phyloP scores from a whole-genome alignment of 176 grass and related monocot species.

The Bolboschoenus planiculmis region DNA sequence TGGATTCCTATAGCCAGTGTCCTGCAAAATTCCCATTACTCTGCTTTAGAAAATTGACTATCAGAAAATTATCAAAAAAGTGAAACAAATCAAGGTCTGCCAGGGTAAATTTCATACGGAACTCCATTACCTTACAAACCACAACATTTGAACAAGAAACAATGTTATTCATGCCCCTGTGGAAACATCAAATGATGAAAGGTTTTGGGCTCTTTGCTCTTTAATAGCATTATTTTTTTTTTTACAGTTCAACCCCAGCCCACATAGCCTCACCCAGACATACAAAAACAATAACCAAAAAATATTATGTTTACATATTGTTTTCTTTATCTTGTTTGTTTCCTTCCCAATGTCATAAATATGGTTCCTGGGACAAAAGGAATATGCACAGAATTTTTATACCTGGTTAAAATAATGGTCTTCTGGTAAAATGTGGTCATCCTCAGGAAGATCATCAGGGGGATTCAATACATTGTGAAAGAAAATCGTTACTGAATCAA shows the following conservation, averaged over 20 bases:
- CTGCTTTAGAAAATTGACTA: conserved; percentile 2
- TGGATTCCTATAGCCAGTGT: conserved; percentile 40
- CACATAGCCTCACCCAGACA: neutral
- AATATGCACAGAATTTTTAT: neutral
- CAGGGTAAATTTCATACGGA: neutral
- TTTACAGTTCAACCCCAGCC: neutral
- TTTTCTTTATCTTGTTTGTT: neutral
- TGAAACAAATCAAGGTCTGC: neutral
- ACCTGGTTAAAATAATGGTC: conserved; percentile 46
- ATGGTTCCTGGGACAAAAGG: neutral
- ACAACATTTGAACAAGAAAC: neutral
- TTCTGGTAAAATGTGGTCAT: conserved; percentile 26
- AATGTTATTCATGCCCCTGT: neutral
- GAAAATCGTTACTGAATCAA: conserved; percentile 99
- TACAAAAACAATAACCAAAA: neutral
- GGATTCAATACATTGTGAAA: conserved; percentile 95
- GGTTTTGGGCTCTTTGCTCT: neutral
- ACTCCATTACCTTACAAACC: neutral
- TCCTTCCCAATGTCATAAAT: neutral
- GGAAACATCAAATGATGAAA: neutral
- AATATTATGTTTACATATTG: neutral
- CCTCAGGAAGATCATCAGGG: conserved; percentile 41
- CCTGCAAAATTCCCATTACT: conserved; percentile 65
- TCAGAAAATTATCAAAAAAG: neutral
- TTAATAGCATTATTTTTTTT: neutral